Percentiles rank a stretch among this genome's conserved stretches.
phyloP scores from a whole-genome alignment of 169 alveolate genomes.

The Sarcocystis neurona region DNA sequence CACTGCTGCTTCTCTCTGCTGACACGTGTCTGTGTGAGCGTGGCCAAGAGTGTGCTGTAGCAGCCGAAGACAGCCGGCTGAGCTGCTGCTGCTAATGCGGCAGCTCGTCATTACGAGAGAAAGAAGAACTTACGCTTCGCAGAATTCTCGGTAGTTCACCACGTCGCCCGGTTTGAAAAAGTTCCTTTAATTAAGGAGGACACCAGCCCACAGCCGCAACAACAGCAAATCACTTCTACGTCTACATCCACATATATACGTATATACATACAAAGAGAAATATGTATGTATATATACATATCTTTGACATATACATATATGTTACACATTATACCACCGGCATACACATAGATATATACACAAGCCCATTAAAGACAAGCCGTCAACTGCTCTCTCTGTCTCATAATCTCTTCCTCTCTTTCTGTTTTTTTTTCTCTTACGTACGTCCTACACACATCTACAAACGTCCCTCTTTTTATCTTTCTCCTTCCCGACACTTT shows the following conservation, averaged over 20 bases:
- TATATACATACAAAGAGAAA: neutral
- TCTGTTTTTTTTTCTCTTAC: too few species aligned
- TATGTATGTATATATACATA: too few species aligned
- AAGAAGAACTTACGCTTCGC: slow-evolving; percentile 28
- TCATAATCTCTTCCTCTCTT: too few species aligned
- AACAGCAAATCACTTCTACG: neutral
- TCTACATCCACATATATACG: neutral
- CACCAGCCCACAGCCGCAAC: neutral
- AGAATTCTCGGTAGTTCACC: slow-evolving; percentile 17
- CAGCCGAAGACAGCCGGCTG: too few species aligned
- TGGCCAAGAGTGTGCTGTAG: neutral
- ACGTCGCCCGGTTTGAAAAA: slow-evolving; percentile 15
- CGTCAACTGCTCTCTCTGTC: neutral
- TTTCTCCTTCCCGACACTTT: too few species aligned
- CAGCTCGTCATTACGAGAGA: too few species aligned
- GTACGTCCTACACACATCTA: too few species aligned
- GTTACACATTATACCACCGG: too few species aligned
- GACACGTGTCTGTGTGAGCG: neutral
- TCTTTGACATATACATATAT: neutral
- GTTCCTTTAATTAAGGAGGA: neutral
- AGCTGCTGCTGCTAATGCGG: too few species aligned
- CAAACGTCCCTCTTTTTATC: too few species aligned
- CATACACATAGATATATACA: neutral
- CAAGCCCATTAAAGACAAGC: neutral
- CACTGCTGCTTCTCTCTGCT: neutral